Conservation (phyloP, 2,329 filamentous ascomycete genomes). For the Fusarium verticillioides region DNA sequence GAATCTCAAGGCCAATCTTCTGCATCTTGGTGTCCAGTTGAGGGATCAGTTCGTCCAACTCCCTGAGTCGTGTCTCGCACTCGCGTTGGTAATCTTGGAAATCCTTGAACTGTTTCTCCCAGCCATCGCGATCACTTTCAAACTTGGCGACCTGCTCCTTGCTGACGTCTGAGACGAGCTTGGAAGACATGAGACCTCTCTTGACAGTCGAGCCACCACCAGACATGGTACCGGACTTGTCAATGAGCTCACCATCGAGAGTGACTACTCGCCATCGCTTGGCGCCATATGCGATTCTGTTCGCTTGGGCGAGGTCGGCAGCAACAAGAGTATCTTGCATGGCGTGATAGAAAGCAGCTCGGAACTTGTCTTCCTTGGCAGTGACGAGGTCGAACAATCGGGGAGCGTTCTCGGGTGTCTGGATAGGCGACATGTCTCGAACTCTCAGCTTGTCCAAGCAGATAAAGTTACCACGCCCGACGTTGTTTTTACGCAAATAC, state of each 20-base stretch:
- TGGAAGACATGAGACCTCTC: constrained; percentile 95
- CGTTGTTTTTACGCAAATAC: constrained; percentile 95
- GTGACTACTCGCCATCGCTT: constrained; percentile 97
- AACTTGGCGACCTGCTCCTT: constrained; percentile 91
- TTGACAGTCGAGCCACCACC: constrained; percentile 93
- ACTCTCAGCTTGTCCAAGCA: constrained; percentile 87
- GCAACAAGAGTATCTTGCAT: constrained; percentile 96
- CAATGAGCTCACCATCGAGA: constrained; percentile 92
- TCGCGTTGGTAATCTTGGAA: constrained; percentile 88
- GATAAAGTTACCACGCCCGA: constrained; percentile 97
- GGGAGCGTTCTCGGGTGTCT: constrained; percentile 92
- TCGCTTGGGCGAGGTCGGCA: constrained; percentile 91
- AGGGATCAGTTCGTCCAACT: constrained; percentile 82
- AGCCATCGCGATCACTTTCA: constrained; percentile 84
- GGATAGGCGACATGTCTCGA: constrained; percentile 80
- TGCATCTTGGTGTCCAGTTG: constrained; percentile 89
- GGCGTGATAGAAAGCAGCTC: constrained; percentile 92
- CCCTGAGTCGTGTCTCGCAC: constrained; percentile 77
- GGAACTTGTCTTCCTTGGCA: constrained; percentile 87
- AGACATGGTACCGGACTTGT: constrained; percentile 98
- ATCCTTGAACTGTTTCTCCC: constrained; percentile 82
- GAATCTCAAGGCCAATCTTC: constrained; percentile 88
- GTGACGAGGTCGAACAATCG: constrained; percentile 93
- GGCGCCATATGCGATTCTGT: constrained; percentile 94
- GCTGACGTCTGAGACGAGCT: constrained; percentile 85